phyloP scores from a whole-genome alignment of 140 eudicot genomes.

The Oenanthe javanica region DNA sequence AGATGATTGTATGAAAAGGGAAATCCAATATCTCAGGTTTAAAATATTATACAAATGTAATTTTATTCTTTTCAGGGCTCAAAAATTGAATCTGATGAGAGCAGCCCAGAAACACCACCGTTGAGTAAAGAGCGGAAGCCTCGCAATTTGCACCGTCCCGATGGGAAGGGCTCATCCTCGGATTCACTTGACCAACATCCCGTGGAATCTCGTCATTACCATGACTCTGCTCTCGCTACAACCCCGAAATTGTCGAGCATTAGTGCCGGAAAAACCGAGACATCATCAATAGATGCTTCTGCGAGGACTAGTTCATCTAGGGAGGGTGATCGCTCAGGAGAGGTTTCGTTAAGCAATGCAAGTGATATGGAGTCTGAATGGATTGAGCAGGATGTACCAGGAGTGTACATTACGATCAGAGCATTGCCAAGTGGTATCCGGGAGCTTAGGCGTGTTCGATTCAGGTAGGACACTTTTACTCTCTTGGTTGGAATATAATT shows the following conservation, averaged over 20 bases:
- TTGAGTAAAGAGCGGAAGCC: constrained; percentile 67
- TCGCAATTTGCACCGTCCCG: constrained; percentile 40
- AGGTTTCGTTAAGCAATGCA: constrained; percentile 55
- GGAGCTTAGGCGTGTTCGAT: constrained; percentile 68
- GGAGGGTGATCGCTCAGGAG: constrained; percentile 56
- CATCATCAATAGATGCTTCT: constrained; percentile 73
- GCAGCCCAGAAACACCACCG: constrained; percentile 95
- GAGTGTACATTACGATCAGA: constrained; percentile 69
- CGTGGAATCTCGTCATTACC: constrained; percentile 26
- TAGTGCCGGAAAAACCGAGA: constrained; percentile 84
- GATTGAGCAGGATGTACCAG: constrained; percentile 76
- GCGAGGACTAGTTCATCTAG: constrained; percentile 53
- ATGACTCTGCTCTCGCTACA: constrained; percentile 53
- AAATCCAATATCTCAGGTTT: background rate
- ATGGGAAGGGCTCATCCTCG: constrained; percentile 36
- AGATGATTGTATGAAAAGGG: background rate
- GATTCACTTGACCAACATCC: constrained; percentile 47
- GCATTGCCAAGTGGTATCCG: constrained; percentile 59
- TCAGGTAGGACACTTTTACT: constrained; percentile 33
- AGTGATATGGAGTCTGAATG: constrained; percentile 72
- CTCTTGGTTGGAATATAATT: background rate
- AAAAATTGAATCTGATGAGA: constrained; percentile 41
- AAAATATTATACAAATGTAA: background rate
- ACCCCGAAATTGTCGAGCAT: constrained; percentile 87
- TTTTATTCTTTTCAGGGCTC: constrained; percentile 28